Evolutionary conservation across 225 moss, liverwort and hornwort species (phyloP).

Genomic region (Antitrichia curtipendula): DNA sequence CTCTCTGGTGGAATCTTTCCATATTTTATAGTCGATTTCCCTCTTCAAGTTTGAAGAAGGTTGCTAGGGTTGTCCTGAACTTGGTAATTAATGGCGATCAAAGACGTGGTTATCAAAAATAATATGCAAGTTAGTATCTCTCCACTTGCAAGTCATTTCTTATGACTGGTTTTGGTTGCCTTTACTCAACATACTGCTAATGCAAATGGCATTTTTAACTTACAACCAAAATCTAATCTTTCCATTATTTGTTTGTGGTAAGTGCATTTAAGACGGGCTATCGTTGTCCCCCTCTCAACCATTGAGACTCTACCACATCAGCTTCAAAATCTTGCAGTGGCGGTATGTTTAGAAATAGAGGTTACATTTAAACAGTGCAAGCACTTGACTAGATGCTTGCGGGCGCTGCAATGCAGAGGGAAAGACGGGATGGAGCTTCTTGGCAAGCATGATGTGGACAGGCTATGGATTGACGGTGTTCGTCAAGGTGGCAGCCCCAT

Average conservation of each 20-base stretch:
- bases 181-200: too few relatives aligned
- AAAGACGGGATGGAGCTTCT: constrained; percentile 48
- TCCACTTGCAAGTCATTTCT: neutral
- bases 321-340: neutral
- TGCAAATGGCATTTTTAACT: neutral
- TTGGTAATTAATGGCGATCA: neutral
- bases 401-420: constrained; percentile 21
- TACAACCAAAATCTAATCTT: neutral
- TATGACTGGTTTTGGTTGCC: neutral
- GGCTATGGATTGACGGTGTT: constrained; percentile 64
- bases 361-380: neutral
- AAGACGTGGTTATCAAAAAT: neutral
- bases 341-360: neutral
- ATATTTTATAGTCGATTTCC: neutral
- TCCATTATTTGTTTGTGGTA: neutral
- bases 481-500: constrained; percentile 57
- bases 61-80: neutral
- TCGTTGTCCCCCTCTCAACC: neutral
- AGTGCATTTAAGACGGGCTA: neutral
- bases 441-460: constrained; percentile 82
- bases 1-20: neutral
- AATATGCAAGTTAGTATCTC: neutral
- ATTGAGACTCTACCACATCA: neutral
- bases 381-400: neutral
- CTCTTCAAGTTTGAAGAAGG: neutral